Evolutionary conservation across 202 grass and related monocot species (phyloP), one percentile per base, ranked within the genome.

Genomic region (Schoenoplectus triqueter): DNA sequence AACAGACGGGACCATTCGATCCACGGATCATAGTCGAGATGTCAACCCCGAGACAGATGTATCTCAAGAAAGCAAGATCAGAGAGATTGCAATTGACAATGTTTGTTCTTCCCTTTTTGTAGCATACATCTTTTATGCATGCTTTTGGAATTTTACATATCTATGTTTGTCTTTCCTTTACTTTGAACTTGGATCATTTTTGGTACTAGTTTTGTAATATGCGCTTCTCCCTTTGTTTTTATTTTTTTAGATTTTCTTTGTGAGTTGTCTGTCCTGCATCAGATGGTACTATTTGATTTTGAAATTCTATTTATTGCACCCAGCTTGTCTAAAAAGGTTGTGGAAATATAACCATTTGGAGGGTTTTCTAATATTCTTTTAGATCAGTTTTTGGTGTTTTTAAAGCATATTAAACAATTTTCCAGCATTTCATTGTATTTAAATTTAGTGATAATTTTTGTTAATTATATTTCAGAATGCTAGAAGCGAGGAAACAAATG

Each of bases 1-100:
- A 68, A 80, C 69, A 19, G 86, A 85, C 51, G 85, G 65, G 45
- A 22, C 85, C 2, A 56, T 81, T 57, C 81, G 47, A 78, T 69
- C 88, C 19, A 81, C 85, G 85, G 79, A 87, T 75, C 62, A 82
- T 42, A 87, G 82, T 59, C 89, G 87, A 86, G 80, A 92, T 51
- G 55, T 91, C 51, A 90, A 92, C 84, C 92, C 90, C 18, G 93
- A 99, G 82, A 84, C 86, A 87, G 96, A 96, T 79, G 80, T 87
- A 84, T 82, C 90, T 89, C 93, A 92, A 89, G 91, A 94, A 87
- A 92, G 90, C 85, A 96, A 92, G 88, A 92, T 99, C 85, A 87
- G 91, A 86, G 92, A 98, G 88, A 98, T 98, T 85, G 85, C 89
- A 64, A 90, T 99, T 84, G 93, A 99, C 73, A 89, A 87, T 89